These are phyloP conservation scores for Chlamydomonas sphaeroides DNA, from an alignment of 139 green algal genomes.

Conservation along the genomic window DNA sequence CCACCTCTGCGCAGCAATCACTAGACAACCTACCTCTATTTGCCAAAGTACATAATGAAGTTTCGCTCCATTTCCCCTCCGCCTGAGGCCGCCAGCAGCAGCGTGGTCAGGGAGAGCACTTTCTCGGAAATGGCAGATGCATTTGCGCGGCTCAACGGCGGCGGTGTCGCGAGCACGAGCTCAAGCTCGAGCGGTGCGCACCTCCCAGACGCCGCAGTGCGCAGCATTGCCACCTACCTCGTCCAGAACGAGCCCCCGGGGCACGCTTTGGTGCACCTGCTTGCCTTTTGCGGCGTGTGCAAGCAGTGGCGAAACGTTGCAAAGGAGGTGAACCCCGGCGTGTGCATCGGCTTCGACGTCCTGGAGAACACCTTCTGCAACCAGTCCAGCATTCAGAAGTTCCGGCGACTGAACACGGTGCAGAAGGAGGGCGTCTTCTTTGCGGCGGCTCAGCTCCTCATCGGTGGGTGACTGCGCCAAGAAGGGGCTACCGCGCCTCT, in stretches of 20 bases:
- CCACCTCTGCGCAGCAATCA: too few species aligned
- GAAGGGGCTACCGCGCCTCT: too few species aligned
- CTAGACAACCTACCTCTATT: too few species aligned
- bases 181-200: neutral
- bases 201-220: slow-evolving; percentile 41
- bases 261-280: slow-evolving; percentile 50
- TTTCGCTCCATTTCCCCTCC: too few species aligned
- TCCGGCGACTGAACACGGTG: slow-evolving; percentile 29
- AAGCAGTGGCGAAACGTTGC: slow-evolving; percentile 56
- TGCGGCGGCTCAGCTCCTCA: slow-evolving; percentile 53
- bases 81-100: neutral
- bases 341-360: slow-evolving; percentile 58
- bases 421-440: slow-evolving; percentile 59
- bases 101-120: too few species aligned
- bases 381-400: slow-evolving; percentile 49
- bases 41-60: too few species aligned
- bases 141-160: neutral
- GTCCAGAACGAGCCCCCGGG: slow-evolving; percentile 10
- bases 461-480: slow-evolving; percentile 44
- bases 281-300: slow-evolving; percentile 61
- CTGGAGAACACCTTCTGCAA: slow-evolving; percentile 58
- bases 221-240: slow-evolving; percentile 40
- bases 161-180: neutral
- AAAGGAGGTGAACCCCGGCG: slow-evolving; percentile 43
- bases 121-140: neutral